Evolutionary conservation across 192 early-diverging fungal species (phyloP), one percentile per base, ranked within the genome.

Genomic region (Linnemannia schmuckeri): DNA sequence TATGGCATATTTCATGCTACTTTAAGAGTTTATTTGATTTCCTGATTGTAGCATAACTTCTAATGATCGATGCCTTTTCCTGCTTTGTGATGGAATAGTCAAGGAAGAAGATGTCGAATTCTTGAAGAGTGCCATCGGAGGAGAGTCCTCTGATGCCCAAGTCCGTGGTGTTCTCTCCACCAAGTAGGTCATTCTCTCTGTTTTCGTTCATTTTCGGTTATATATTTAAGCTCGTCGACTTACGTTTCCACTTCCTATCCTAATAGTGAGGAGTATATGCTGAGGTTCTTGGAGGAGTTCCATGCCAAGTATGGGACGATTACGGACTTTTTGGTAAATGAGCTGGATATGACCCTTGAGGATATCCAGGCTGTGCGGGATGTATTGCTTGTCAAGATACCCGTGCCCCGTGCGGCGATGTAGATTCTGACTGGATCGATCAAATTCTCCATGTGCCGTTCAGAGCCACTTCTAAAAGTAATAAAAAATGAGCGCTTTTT

Each of bases 251-350:
- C 33, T 63, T 27, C 30, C 20, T 18, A 55, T 46, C 7, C 24
- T 18, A 17, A 73, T 41, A 87, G 85, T n/a, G 85, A 81, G 72
- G 70, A 77, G 42, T 87, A 81, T 55, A 81, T 87, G 85, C 54
- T 70, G 47, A n/a, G 79, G 44, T 87, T 87, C 70, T 69, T 91
- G 78, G 57, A 76, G n/a, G 74, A 87, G 57, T 89, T 91, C 41
- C 82, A 88, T 38, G 86, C 79, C 35, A 85, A 85, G 69, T 91
- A 91, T 72, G 91, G 91, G n/a, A 89, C 89, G 4, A 89, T 91
- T 74, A 73, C 88, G 71, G 89, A 83, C 33, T 91, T 90, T 81
- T 78, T 91, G 47, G 66, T 63, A 10, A 86, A 85, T 15, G 78
- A 90, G 71, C 79, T 89, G 70, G 79, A 83, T 33, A 79, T 91